Conservation (phyloP, 192 early-diverging fungal genomes). For the Coemansia sp. region DNA sequence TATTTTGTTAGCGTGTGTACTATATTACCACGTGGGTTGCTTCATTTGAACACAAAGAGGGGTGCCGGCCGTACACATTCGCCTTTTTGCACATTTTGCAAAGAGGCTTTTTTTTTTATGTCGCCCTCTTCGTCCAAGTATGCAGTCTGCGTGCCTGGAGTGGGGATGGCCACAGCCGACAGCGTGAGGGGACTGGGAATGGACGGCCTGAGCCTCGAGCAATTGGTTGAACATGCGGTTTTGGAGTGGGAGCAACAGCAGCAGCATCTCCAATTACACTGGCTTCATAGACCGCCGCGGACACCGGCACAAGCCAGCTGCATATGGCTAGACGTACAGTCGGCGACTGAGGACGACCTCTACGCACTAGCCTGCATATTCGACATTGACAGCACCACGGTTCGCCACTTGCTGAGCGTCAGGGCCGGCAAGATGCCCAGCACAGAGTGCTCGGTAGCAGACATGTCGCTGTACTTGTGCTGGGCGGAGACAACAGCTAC, state of each 20-base stretch:
- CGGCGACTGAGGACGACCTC: constrained; percentile 28
- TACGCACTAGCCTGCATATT: constrained; percentile 38
- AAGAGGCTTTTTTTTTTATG: not conserved
- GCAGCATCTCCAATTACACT: not conserved
- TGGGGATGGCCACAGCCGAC: constrained; percentile 15
- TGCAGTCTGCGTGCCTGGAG: constrained; percentile 36
- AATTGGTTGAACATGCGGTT: constrained; percentile 24
- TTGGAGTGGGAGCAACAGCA: constrained; percentile 13
- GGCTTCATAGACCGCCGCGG: not conserved
- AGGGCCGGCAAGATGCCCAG: not conserved
- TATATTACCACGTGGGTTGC: not conserved
- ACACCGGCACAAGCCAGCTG: not conserved
- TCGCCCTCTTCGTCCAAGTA: constrained; percentile 17
- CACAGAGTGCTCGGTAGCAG: constrained; percentile 23
- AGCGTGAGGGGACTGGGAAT: constrained; percentile 21
- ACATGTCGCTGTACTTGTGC: constrained; percentile 38
- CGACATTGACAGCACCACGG: constrained; percentile 20
- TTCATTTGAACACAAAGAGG: not conserved
- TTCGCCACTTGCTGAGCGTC: constrained; percentile 11
- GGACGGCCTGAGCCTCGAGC: constrained; percentile 7
- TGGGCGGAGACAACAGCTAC: constrained; percentile 41
- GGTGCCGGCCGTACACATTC: not conserved
- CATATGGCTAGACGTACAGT: constrained; percentile 42
- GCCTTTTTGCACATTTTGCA: not conserved
- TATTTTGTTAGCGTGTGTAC: not conserved